Conservation (phyloP, 2,329 filamentous ascomycete species). For the Pseudopithomyces chartarum region DNA sequence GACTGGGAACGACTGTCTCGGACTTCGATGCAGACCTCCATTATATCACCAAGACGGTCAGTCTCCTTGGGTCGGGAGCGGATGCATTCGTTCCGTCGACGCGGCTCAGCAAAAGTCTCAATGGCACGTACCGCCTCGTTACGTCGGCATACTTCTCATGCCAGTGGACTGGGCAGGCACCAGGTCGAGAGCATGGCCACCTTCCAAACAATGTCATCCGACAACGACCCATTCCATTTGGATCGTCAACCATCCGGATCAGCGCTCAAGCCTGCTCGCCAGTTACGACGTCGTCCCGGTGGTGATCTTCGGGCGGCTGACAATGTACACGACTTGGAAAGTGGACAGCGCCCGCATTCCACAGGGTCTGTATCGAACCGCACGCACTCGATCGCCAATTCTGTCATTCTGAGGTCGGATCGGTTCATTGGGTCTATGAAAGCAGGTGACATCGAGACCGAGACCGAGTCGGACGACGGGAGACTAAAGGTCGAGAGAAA, state of each 20-base stretch:
- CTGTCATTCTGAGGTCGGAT: conserved; percentile 41
- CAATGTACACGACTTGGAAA: conserved; percentile 53
- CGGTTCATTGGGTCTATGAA: conserved; percentile 27
- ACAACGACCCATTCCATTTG: conserved; percentile 46
- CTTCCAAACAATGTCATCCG: conserved; percentile 47
- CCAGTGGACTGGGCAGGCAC: conserved; percentile 59
- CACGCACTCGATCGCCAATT: conserved; percentile 47
- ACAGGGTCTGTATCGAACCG: conserved; percentile 54
- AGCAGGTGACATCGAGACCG: conserved; percentile 11
- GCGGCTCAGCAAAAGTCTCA: conserved; percentile 35
- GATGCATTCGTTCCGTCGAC: conserved; percentile 43
- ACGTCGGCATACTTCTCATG: conserved; percentile 64
- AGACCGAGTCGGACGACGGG: conserved; percentile 17
- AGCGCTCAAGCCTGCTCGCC: conserved; percentile 33
- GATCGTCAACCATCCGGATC: conserved; percentile 36
- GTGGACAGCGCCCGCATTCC: conserved; percentile 51
- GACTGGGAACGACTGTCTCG: conserved; percentile 27
- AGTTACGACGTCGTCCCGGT: conserved; percentile 54
- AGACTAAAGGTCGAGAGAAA: conserved; percentile 23
- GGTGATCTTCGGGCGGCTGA: conserved; percentile 54
- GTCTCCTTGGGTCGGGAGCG: conserved; percentile 37
- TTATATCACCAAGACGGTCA: conserved; percentile 29
- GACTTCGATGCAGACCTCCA: conserved; percentile 21
- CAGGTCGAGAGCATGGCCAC: conserved; percentile 66
- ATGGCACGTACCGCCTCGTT: conserved; percentile 47